A percentile compares a stretch with the other conserved stretches of the same genome.
Conservation (phyloP, 805 yeast species). For the Wickerhamiella lipophila region DNA sequence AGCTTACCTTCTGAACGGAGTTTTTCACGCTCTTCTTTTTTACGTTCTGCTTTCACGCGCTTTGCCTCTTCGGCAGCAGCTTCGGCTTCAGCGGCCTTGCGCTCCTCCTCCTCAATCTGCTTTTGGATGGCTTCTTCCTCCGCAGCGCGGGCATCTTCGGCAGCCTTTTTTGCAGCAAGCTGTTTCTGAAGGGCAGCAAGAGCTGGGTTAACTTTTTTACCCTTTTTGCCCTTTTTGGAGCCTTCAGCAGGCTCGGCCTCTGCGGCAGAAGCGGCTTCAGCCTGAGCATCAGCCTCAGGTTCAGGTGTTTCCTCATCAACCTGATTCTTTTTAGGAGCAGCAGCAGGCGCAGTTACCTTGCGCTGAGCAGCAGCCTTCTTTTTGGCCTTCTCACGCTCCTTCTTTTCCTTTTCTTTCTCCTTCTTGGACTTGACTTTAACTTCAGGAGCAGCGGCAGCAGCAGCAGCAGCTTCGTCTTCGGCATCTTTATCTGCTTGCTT, state of each 20-base stretch:
- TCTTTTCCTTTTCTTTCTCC: constrained; percentile 90
- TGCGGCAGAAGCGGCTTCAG: constrained; percentile 27
- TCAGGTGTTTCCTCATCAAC: constrained; percentile 34
- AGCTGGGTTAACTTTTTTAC: constrained; percentile 79
- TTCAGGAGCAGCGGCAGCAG: constrained; percentile 35
- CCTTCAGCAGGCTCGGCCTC: constrained; percentile 26
- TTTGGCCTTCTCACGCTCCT: constrained; percentile 51
- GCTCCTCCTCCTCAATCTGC: constrained; percentile 37
- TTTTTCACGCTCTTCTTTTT: constrained; percentile 74
- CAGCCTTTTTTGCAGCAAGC: constrained; percentile 73
- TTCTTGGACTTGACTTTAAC: constrained; percentile 80
- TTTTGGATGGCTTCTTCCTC: constrained; percentile 56
- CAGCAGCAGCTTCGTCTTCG: constrained; percentile 22
- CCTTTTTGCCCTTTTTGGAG: constrained; percentile 38
- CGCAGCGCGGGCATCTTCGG: constrained; percentile 70
- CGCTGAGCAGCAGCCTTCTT: constrained; percentile 83
- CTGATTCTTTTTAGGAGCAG: constrained; percentile 42
- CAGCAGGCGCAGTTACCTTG: constrained; percentile 60
- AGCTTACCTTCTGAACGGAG: constrained; percentile 93
- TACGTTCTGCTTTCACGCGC: constrained; percentile 69
- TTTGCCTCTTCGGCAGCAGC: constrained; percentile 41
- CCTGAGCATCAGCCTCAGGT: constrained; percentile 26
- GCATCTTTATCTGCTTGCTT: constrained; percentile 42
- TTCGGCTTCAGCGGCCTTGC: constrained; percentile 50
- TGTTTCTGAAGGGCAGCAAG: constrained; percentile 84